phyloP scores from a whole-genome alignment of 2,329 filamentous ascomycete genomes.

The Apiospora koreana region DNA sequence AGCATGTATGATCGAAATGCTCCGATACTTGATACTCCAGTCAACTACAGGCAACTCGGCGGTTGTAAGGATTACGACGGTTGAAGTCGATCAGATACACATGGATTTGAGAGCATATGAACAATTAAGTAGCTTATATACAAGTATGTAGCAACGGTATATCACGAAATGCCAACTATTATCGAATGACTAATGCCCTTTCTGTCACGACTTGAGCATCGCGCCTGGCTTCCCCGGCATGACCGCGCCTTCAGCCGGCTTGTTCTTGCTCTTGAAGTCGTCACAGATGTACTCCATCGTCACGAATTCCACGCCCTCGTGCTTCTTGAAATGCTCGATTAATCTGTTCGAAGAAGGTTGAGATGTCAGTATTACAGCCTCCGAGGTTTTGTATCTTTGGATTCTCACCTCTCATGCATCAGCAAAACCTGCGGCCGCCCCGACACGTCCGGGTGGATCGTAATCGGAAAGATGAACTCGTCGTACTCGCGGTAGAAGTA shows the following conservation, averaged over 20 bases:
- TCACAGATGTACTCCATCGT: slow-evolving; percentile 61
- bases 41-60: not conserved
- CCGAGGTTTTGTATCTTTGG: not conserved
- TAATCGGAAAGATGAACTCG: slow-evolving; percentile 77
- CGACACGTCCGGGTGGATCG: slow-evolving; percentile 73
- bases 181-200: not conserved
- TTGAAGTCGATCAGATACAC: too few species aligned
- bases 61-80: not conserved
- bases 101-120: not conserved
- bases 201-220: slow-evolving; percentile 42
- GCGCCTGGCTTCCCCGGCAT: slow-evolving; percentile 58
- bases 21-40: not conserved
- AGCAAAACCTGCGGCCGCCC: slow-evolving; percentile 71
- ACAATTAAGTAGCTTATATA: not conserved
- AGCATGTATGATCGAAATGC: not conserved
- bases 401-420: slow-evolving; percentile 68
- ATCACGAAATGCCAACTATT: not conserved
- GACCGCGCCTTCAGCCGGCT: slow-evolving; percentile 55
- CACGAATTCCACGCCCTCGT: slow-evolving; percentile 25
- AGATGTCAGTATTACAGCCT: not conserved
- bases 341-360: slow-evolving; percentile 11
- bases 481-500: slow-evolving; percentile 79
- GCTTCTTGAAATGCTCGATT: slow-evolving; percentile 42
- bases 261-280: slow-evolving; percentile 69
- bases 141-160: not conserved